Evolutionary conservation across 129 eudicot species (phyloP), one percentile per base, ranked within the genome.

Genomic region (Helichrysum umbraculigerum): DNA sequence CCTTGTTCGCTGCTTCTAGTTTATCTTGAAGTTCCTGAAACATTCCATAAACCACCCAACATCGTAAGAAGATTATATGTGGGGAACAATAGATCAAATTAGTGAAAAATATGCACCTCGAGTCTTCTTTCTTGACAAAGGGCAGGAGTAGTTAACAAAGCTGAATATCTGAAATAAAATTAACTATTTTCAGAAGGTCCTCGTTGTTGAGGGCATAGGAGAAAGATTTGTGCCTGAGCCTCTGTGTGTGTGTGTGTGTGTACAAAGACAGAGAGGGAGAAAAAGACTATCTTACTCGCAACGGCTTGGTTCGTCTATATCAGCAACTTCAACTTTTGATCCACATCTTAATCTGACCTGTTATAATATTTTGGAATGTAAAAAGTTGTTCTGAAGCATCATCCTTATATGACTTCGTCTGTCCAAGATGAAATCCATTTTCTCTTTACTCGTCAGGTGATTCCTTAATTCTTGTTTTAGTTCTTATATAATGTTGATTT

Each of bases 321-420:
- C 98, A 29, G 91, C 72, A 22, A 87, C 85, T 87, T 88, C 98
- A 75, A 88, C 90, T 83, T 91, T 89, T 84, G 90, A 79, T 58
- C 98, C 98, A 80, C 98, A 93, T 82, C 98, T 87, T 80, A 93
- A 79, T 89, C 82, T 93, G 21, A 93, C 96, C 97, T 93, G 91
- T 33, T 75, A 58, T 59, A 28, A 47, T 44, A 25, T 20, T 68
- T 25, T 66, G 42, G n/a, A 30, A 59, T 10, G 52, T n/a, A 64
- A 56, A 33, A 2, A 58, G 22, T 22, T 64, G 14, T 29, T 63
- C 21, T 42, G 69, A 78, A 58, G 66, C 78, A 35, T 30, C 77
- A 64, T 47, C 33, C 35, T 22, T 65, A 62, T 61, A 73, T 12
- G 68, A 22, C 34, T 68, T 66, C 42, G 7, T 64, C 22, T 57